Conservation (phyloP, 208 protist genomes). For the Leishmania gerbilli region DNA sequence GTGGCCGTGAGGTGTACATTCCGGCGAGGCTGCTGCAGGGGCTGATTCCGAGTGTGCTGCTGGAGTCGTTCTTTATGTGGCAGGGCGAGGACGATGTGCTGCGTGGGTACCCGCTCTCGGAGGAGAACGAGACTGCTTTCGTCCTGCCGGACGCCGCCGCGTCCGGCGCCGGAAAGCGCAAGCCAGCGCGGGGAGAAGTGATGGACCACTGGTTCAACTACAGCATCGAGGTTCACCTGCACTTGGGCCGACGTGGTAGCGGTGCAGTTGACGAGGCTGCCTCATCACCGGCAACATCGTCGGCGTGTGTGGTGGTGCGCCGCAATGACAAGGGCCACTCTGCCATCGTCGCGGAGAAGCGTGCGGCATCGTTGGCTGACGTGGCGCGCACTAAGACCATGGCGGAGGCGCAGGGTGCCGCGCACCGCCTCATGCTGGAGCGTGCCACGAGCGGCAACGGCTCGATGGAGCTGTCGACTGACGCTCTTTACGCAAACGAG, state of each 20-base stretch:
- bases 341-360: slow-evolving; percentile 10
- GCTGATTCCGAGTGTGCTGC: slow-evolving; percentile 64
- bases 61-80: slow-evolving; percentile 86
- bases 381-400: slow-evolving; percentile 4
- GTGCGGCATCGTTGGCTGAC: neutral
- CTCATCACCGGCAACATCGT: slow-evolving; percentile 2
- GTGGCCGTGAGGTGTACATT: slow-evolving; percentile 68
- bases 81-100: slow-evolving; percentile 79
- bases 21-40: slow-evolving; percentile 81
- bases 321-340: slow-evolving; percentile 40
- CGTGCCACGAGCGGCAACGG: slow-evolving; percentile 24
- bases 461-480: slow-evolving; percentile 2
- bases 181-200: slow-evolving; percentile 15
- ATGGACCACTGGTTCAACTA: slow-evolving; percentile 77
- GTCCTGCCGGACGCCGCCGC: slow-evolving; percentile 21
- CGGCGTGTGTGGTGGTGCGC: slow-evolving; percentile 33
- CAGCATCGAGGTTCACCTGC: slow-evolving; percentile 56
- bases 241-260: neutral
- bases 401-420: slow-evolving; percentile 10
- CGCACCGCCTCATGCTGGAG: slow-evolving; percentile 29
- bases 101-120: slow-evolving; percentile 60
- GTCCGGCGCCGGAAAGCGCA: neutral
- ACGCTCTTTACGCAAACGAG: slow-evolving; percentile 7
- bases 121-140: slow-evolving; percentile 22
- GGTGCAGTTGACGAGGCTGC: neutral